phyloP scores from a whole-genome alignment of 345 rosid species.

The Melaleuca quinquenervia region DNA sequence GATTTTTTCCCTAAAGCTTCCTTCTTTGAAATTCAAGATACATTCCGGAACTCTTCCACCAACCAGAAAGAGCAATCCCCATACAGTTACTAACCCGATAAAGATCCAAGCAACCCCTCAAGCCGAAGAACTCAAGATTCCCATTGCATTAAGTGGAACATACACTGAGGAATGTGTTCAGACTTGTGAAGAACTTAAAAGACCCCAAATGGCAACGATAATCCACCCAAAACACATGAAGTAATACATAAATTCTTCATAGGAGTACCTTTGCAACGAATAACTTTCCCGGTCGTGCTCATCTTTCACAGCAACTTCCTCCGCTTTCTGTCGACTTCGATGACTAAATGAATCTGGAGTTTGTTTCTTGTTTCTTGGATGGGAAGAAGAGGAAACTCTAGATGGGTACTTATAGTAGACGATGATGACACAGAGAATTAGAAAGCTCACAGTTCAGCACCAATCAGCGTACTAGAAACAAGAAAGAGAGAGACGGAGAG shows the following conservation, averaged over 20 bases:
- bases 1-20: background rate
- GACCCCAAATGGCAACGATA: background rate
- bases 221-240: background rate
- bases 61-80: background rate
- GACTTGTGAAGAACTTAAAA: background rate
- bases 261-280: constrained; percentile 22
- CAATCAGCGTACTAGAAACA: background rate
- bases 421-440: background rate
- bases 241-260: background rate
- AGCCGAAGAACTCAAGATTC: background rate
- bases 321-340: background rate
- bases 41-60: background rate
- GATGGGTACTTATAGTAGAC: background rate
- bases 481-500: background rate
- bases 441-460: background rate
- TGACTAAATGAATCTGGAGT: background rate
- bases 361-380: background rate
- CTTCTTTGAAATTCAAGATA: background rate
- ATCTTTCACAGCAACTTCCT: background rate
- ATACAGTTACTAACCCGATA: background rate
- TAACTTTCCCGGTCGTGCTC: constrained; percentile 20
- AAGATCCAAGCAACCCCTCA: background rate
- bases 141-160: background rate
- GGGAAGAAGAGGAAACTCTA: background rate
- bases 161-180: background rate